Evolutionary conservation across 441 rosid species (phyloP).

Genomic region (Populus hybrid): DNA sequence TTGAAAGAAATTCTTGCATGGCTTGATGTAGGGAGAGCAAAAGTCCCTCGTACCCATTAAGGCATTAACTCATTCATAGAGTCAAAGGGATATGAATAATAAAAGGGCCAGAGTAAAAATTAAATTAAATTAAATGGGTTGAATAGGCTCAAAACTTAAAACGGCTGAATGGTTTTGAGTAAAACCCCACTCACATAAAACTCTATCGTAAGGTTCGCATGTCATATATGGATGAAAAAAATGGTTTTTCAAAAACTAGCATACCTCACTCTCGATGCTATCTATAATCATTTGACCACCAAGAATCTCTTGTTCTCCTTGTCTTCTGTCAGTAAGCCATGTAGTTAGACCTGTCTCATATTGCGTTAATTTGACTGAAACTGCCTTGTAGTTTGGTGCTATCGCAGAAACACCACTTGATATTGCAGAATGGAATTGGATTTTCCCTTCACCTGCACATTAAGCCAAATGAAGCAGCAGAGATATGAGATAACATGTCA

Average conservation of each 20-base stretch:
- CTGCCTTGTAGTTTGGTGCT: conserved; percentile 63
- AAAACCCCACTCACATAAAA: too few species aligned
- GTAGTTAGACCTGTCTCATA: conserved; percentile 24
- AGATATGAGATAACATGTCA: neutral
- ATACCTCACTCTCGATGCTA: conserved; percentile 52
- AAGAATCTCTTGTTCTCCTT: conserved; percentile 26
- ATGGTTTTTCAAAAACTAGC: conserved; percentile 1
- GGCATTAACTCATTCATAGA: too few species aligned
- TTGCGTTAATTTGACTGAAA: conserved; percentile 36
- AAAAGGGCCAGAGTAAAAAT: too few species aligned
- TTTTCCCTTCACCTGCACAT: conserved; percentile 53
- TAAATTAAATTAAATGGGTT: too few species aligned
- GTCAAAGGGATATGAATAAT: too few species aligned
- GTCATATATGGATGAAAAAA: too few species aligned
- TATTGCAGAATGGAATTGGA: conserved; percentile 56
- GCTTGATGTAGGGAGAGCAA: too few species aligned
- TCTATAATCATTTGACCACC: conserved; percentile 57
- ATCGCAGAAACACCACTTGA: conserved; percentile 59
- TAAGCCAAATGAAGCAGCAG: conserved; percentile 17
- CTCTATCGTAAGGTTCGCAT: too few species aligned
- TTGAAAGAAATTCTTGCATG: too few species aligned
- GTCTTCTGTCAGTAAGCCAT: conserved; percentile 62
- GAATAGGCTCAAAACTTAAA: too few species aligned
- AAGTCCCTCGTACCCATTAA: too few species aligned
- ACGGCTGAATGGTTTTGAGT: too few species aligned